Conservation (phyloP, 2,329 filamentous ascomycete genomes). For the Monosporascus sp. region DNA sequence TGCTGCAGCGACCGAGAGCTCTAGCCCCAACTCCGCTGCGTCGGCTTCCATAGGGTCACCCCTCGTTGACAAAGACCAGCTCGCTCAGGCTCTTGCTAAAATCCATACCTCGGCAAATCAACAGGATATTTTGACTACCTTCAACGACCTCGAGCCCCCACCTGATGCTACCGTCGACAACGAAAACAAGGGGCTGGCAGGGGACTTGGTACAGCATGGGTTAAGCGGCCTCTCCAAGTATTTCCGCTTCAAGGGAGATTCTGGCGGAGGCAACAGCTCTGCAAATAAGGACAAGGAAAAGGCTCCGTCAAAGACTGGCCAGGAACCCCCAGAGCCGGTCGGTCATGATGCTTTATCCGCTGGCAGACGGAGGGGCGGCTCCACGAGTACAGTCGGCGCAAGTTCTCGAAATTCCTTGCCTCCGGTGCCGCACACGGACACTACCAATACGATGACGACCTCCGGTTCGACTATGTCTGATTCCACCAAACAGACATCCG, state of each 20-base stretch:
- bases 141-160: constrained; percentile 82
- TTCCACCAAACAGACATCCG: constrained; percentile 25
- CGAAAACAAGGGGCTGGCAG: constrained; percentile 65
- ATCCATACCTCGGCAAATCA: constrained; percentile 88
- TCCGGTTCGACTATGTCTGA: constrained; percentile 30
- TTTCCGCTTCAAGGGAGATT: constrained; percentile 74
- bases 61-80: constrained; percentile 65
- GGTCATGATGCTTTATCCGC: constrained; percentile 38
- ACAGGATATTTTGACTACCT: constrained; percentile 79
- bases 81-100: constrained; percentile 73
- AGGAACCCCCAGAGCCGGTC: constrained; percentile 30
- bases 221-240: constrained; percentile 72
- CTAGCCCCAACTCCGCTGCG: constrained; percentile 34
- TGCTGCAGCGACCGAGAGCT: constrained; percentile 14
- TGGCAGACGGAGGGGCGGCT: constrained; percentile 26
- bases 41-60: constrained; percentile 42
- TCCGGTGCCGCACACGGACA: constrained; percentile 38
- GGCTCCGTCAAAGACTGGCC: constrained; percentile 1
- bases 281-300: constrained; percentile 14
- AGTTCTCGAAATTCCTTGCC: constrained; percentile 36
- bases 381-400: constrained; percentile 33
- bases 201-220: constrained; percentile 76
- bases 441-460: constrained; percentile 28
- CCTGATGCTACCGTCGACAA: constrained; percentile 51
- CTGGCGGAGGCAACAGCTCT: constrained; percentile 59